Conservation (phyloP, 768 basidiomycete species). For the Kwoniella dendrophila region DNA sequence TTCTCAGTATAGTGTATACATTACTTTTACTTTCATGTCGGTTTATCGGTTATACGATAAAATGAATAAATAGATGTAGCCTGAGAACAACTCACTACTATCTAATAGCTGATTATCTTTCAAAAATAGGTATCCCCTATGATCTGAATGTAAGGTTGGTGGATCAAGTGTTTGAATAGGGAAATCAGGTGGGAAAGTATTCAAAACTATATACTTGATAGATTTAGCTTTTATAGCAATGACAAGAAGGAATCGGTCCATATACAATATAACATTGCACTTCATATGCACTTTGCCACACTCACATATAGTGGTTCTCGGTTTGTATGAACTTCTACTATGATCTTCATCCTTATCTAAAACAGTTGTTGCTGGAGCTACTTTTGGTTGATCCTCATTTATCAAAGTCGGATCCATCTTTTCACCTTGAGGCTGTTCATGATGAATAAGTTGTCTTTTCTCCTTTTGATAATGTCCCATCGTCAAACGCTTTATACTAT, state of each 20-base stretch:
- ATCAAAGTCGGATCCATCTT: too few species aligned
- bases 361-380: too few species aligned
- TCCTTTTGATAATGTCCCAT: too few species aligned
- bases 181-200: conserved; percentile 38
- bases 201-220: conserved; percentile 22
- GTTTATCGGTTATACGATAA: too few species aligned
- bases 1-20: too few species aligned
- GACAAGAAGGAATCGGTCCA: too few species aligned
- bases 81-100: conserved; percentile 42
- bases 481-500: too few species aligned
- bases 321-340: not conserved
- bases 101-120: conserved; percentile 26
- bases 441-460: too few species aligned
- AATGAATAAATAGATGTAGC: conserved; percentile 2
- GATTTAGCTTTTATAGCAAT: not conserved
- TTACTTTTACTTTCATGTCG: too few species aligned
- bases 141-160: not conserved
- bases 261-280: not conserved
- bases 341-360: not conserved
- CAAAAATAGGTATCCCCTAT: conserved; percentile 33
- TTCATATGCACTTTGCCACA: not conserved
- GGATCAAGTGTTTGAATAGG: conserved; percentile 27
- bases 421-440: too few species aligned
- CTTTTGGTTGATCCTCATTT: too few species aligned
- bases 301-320: not conserved